These are phyloP conservation scores for Yarrowia sp. DNA, from an alignment of 805 yeast genomes.

Conservation along the genomic window DNA sequence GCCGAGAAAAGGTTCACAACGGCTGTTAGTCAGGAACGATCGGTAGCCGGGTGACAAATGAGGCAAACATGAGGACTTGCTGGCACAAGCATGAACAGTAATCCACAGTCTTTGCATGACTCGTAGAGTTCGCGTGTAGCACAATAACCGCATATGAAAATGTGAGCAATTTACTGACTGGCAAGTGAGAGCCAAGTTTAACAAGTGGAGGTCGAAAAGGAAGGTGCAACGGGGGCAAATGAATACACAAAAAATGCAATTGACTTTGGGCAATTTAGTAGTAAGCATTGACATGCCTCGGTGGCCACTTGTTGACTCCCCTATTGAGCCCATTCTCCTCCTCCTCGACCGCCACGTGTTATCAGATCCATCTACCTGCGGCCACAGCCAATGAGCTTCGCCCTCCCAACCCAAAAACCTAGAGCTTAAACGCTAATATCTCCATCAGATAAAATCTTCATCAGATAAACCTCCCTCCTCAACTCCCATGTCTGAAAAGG, in stretches of 20 bases:
- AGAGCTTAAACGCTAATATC: not conserved
- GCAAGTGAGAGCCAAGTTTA: conserved; percentile 10
- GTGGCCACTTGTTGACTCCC: too few species aligned
- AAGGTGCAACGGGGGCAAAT: not conserved
- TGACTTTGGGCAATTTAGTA: too few species aligned
- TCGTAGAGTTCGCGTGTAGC: conserved; percentile 9
- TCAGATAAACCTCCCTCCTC: conserved; percentile 23
- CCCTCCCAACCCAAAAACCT: conserved; percentile 7
- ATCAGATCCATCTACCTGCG: conserved; percentile 37
- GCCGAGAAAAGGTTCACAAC: too few species aligned
- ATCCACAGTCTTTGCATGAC: not conserved
- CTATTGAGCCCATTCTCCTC: not conserved
- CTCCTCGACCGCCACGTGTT: conserved; percentile 13
- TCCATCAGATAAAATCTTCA: conserved; percentile 32
- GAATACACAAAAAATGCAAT: too few species aligned
- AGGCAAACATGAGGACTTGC: too few species aligned
- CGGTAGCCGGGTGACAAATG: too few species aligned
- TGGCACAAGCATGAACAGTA: too few species aligned
- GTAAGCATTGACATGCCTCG: too few species aligned
- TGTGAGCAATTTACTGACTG: conserved; percentile 9
- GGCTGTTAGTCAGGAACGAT: too few species aligned
- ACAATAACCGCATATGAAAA: conserved; percentile 28
- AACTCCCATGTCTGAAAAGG: conserved; percentile 28
- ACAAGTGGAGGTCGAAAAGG: not conserved
- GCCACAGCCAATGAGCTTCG: conserved; percentile 13